Evolutionary conservation across 2,329 filamentous ascomycete genomes (phyloP).

Genomic region (Albophoma yamanashiensis): DNA sequence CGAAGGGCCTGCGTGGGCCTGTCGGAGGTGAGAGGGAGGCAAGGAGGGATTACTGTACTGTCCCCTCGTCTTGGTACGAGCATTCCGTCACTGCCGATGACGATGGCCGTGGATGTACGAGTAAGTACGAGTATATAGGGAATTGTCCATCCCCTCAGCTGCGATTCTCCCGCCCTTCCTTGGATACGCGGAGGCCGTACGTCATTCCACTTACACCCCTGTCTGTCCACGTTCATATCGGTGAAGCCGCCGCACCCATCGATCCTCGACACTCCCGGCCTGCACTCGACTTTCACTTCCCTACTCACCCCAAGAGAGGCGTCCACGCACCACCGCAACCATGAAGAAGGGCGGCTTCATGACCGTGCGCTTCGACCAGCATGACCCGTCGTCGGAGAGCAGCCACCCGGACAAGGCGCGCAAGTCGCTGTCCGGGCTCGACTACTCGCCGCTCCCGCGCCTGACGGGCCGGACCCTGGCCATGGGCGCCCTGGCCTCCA

Average conservation of each 20-base stretch:
- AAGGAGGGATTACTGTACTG: background rate
- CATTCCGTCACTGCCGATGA: background rate
- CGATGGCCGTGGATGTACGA: background rate
- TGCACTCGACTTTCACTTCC: too few relatives aligned
- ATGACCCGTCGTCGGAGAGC: constrained; percentile 29
- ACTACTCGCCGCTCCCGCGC: constrained; percentile 33
- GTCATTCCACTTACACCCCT: background rate
- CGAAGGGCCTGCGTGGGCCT: background rate
- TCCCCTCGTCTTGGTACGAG: too few relatives aligned
- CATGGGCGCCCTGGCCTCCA: constrained; percentile 30
- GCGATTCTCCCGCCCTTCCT: background rate
- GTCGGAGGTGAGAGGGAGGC: background rate
- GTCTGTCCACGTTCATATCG: background rate
- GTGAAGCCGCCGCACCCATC: fast-evolving
- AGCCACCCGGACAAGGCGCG: constrained; percentile 15
- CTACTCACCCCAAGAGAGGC: background rate
- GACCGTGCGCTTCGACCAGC: constrained; percentile 30
- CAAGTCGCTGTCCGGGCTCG: constrained; percentile 24
- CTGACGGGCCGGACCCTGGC: constrained; percentile 24
- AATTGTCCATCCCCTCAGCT: background rate
- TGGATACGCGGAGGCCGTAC: background rate
- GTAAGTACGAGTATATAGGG: background rate
- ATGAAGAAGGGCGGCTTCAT: constrained; percentile 11
- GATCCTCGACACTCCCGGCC: background rate
- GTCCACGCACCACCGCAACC: background rate